Base-by-base conservation (phyloP, 371 early-diverging fungal species). In the Mortierella sp. region DNA sequence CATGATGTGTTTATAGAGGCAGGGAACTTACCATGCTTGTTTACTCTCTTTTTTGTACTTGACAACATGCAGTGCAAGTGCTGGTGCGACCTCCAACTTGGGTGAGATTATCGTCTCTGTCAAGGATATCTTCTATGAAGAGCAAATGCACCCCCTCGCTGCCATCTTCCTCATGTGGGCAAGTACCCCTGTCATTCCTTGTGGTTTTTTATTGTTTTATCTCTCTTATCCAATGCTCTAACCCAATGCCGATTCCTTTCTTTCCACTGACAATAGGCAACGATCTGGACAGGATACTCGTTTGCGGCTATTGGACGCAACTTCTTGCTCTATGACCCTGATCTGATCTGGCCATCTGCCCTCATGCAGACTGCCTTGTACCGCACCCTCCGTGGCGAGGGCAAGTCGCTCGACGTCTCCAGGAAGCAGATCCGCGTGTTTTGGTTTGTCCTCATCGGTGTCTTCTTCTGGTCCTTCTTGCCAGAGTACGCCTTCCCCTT, bases 31-130 rank as follows among this genome's bases (percentile, higher is more conserved):
- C 37, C 16, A 66, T 45, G 29, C 47, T n/a, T 22, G n/a, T n/a
- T 13, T 41, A 41, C 44, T 52, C n/a, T 13, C 37, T 64, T 1
- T 44, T 45, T 14, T 48, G 58, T 40, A 44, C 34, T 67, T 19
- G 16, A 64, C 58, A 4, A 24, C 11, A n/a, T 55, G 24, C 43
- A 85, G 85, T 53, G 85, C 85, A 26, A 85, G 85, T 61, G 80
- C 85, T 19, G 85, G 85, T 44, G 85, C 85, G 6, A 85, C 85
- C 2, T 85, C 85, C 45, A 85, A 85, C 61, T 63, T 85, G 47
- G 85, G 85, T 26, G 85, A 85, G 73, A 85, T 85, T 52, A 85
- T 85, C 39, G 78, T 85, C 13, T 85, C 85, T 5, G 83, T 83
- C 79, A 83, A 83, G 73, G 83, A 83, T 43, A 68, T 83, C 43